A percentile compares a stretch with the other conserved stretches of the same genome.
phyloP scores from a whole-genome alignment of 441 rosid species.

The Daphne laureola region DNA sequence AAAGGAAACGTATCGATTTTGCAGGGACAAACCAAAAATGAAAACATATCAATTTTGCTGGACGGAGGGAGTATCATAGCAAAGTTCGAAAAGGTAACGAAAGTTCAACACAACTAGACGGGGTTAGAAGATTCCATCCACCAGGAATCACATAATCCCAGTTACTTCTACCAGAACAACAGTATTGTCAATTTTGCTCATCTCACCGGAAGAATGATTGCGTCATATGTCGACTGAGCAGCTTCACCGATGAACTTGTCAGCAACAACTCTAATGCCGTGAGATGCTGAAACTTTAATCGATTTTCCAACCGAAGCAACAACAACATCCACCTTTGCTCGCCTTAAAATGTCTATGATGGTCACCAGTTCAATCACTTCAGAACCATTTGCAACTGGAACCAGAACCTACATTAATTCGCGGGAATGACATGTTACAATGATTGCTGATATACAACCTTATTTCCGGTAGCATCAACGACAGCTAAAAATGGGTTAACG shows the following conservation, averaged over 20 bases:
- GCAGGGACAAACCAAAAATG: no score
- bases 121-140: neutral
- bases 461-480: no score
- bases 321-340: constrained; percentile 78
- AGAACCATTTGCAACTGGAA: constrained; percentile 85
- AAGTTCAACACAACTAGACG: no score
- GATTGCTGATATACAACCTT: neutral
- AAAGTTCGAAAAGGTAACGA: no score
- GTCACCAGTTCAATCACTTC: constrained; percentile 75
- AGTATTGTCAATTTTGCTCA: constrained; percentile 1
- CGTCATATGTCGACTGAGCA: constrained; percentile 49
- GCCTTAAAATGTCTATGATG: constrained; percentile 61
- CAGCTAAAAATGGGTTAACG: no score
- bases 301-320: constrained; percentile 78
- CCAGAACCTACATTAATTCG: constrained; percentile 53
- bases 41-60: no score
- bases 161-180: constrained; percentile 1
- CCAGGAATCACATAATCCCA: constrained; percentile 8
- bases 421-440: constrained; percentile 8
- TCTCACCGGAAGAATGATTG: constrained; percentile 86
- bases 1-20: no score
- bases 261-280: constrained; percentile 67
- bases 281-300: constrained; percentile 58
- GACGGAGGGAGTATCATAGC: no score
- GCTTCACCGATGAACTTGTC: constrained; percentile 65